Evolutionary conservation across 495 filamentous ascomycete species (phyloP).

Genomic region (Paragyromitra xinjiangensis): DNA sequence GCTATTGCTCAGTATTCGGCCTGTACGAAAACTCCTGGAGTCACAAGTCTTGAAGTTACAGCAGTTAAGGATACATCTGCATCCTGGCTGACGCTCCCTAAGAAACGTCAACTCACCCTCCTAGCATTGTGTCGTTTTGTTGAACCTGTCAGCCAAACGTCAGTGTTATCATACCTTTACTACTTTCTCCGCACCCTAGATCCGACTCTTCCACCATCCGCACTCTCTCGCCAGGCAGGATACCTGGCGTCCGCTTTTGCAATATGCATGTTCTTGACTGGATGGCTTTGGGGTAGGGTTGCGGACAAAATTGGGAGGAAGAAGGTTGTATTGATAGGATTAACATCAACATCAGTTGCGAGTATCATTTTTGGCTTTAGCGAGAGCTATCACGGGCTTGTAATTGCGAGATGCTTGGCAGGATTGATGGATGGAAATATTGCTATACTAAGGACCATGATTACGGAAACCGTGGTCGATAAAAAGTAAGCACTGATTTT

Average conservation of each 20-base stretch:
- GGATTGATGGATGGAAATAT: conserved; percentile 87
- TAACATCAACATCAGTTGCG: conserved; percentile 78
- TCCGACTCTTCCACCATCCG: conserved; percentile 1
- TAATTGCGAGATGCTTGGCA: conserved; percentile 77
- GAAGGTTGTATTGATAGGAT: conserved; percentile 79
- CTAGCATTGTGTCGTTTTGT: conserved; percentile 78
- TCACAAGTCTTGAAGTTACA: not conserved
- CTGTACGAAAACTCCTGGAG: not conserved
- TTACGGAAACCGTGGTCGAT: conserved; percentile 73
- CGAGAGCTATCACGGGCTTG: conserved; percentile 80
- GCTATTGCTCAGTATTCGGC: conserved; percentile 18
- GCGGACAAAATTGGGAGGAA: conserved; percentile 86
- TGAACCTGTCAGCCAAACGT: conserved; percentile 86
- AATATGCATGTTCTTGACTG: conserved; percentile 79
- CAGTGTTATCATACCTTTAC: conserved; percentile 86
- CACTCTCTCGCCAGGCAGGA: conserved; percentile 65
- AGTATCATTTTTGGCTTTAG: conserved; percentile 83
- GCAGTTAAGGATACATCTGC: conserved; percentile 2
- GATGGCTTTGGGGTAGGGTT: conserved; percentile 84
- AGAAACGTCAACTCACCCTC: conserved; percentile 36
- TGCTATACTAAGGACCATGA: conserved; percentile 82
- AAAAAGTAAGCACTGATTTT: conserved; percentile 56
- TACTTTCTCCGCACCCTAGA: conserved; percentile 37
- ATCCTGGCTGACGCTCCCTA: conserved; percentile 38
- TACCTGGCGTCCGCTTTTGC: conserved; percentile 86